A percentile compares a stretch with the other conserved stretches of the same genome.
phyloP scores from a whole-genome alignment of 139 green algal species.

The Nannochloris sp. region DNA sequence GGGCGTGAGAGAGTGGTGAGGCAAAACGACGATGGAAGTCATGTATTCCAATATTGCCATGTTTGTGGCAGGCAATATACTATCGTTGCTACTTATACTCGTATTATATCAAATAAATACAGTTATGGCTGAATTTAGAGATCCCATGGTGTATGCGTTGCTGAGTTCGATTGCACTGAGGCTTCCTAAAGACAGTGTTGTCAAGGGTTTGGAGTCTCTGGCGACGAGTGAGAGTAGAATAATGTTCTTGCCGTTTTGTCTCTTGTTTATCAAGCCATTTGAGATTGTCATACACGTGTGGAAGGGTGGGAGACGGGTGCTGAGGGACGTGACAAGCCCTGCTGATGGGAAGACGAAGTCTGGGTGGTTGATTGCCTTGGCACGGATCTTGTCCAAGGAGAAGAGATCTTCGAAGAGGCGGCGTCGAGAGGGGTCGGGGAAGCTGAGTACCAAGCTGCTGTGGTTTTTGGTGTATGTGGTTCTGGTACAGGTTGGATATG shows the following conservation, averaged over 20 bases:
- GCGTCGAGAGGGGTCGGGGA: too few relatives aligned
- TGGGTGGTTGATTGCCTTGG: too few relatives aligned
- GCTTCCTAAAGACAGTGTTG: slow-evolving; percentile 38
- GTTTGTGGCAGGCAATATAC: slow-evolving; percentile 33
- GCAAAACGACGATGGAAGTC: not conserved
- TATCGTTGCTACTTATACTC: slow-evolving; percentile 28
- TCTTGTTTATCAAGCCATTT: not conserved
- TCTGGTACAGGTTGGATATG: not conserved
- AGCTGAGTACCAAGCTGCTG: not conserved
- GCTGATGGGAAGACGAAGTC: too few relatives aligned
- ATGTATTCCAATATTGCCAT: slow-evolving; percentile 20
- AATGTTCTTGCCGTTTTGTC: not conserved
- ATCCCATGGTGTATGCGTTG: slow-evolving; percentile 44
- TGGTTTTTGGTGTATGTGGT: not conserved
- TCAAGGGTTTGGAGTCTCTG: slow-evolving; percentile 15
- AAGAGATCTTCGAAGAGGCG: too few relatives aligned
- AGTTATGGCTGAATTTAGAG: slow-evolving; percentile 37
- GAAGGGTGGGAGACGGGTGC: too few relatives aligned
- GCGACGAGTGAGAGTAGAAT: not conserved
- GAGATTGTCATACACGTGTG: too few relatives aligned
- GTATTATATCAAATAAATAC: slow-evolving; percentile 39
- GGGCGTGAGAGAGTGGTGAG: not conserved
- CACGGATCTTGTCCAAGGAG: too few relatives aligned
- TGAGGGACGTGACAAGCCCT: too few relatives aligned
- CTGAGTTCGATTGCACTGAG: slow-evolving; percentile 46